These are phyloP conservation scores for Orbilia quercus DNA, from an alignment of 2,329 filamentous ascomycete genomes.

Conservation along the genomic window DNA sequence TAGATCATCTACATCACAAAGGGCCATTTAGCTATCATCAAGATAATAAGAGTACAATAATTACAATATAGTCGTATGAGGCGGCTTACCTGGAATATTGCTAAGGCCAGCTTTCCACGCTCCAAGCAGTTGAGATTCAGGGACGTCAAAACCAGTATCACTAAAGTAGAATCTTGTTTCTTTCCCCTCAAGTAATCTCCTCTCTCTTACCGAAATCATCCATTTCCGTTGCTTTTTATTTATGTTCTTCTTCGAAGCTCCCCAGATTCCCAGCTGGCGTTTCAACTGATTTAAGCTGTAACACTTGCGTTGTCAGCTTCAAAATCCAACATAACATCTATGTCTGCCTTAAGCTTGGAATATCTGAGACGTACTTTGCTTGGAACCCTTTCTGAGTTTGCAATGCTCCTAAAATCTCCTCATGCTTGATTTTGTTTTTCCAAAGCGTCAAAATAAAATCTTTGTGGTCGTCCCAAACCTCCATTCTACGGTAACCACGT, in stretches of 20 bases:
- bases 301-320: slow-evolving; percentile 18
- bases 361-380: slow-evolving; percentile 27
- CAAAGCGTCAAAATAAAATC: slow-evolving; percentile 37
- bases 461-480: slow-evolving; percentile 48
- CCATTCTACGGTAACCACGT: slow-evolving; percentile 37
- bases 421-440: slow-evolving; percentile 21
- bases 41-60: not conserved
- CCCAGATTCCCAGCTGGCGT: slow-evolving; percentile 39
- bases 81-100: slow-evolving; percentile 24
- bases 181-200: slow-evolving; percentile 19
- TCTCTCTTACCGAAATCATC: slow-evolving; percentile 26
- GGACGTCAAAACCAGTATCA: slow-evolving; percentile 27
- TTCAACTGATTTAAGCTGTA: slow-evolving; percentile 43
- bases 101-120: slow-evolving; percentile 7
- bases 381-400: slow-evolving; percentile 22
- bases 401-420: slow-evolving; percentile 26
- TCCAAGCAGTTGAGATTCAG: slow-evolving; percentile 27
- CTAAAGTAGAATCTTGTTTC: slow-evolving; percentile 37
- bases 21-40: not conserved
- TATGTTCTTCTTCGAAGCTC: slow-evolving; percentile 36
- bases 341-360: too few species aligned
- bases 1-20: not conserved
- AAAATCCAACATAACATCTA: slow-evolving; percentile 32
- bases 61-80: not conserved
- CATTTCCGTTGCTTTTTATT: slow-evolving; percentile 41